Conservation (phyloP, 2,329 filamentous ascomycete species). For the Hypoxylon rubiginosum region DNA sequence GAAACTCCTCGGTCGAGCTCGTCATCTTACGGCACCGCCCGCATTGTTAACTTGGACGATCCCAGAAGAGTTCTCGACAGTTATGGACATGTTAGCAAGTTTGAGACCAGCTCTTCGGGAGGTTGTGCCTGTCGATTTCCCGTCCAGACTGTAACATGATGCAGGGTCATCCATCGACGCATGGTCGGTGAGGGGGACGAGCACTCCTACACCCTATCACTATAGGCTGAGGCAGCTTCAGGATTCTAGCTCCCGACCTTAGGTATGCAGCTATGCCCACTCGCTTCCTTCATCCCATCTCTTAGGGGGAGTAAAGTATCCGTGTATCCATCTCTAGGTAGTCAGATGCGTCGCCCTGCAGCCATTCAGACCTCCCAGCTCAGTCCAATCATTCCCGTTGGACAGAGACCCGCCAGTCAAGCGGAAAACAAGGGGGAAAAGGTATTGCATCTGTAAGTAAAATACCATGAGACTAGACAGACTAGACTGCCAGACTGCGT, state of each 20-base stretch:
- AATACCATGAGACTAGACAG: too few relatives aligned
- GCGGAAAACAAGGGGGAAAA: constrained; percentile 26
- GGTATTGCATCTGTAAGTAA: constrained; percentile 1
- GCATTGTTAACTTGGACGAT: constrained; percentile 26
- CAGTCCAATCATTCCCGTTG: constrained; percentile 27
- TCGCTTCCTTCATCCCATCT: constrained; percentile 35
- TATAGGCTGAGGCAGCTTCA: constrained; percentile 30
- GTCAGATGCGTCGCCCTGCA: constrained; percentile 18
- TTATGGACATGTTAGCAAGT: constrained; percentile 16
- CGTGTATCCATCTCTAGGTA: constrained; percentile 11
- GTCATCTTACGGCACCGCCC: constrained; percentile 40
- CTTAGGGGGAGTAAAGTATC: constrained; percentile 25
- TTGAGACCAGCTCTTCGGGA: constrained; percentile 34
- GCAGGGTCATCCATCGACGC: constrained; percentile 34
- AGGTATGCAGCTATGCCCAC: constrained; percentile 29
- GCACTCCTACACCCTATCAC: constrained; percentile 6
- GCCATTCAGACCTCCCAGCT: constrained; percentile 21
- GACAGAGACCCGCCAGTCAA: constrained; percentile 27
- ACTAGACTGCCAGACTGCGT: constrained; percentile 1
- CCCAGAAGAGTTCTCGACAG: constrained; percentile 16
- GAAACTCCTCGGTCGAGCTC: constrained; percentile 21
- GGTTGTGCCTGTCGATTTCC: constrained; percentile 42
- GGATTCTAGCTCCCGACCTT: constrained; percentile 33
- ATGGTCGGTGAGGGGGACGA: constrained; percentile 37
- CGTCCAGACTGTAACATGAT: constrained; percentile 32